These are phyloP conservation scores for Suillus luteus DNA, from an alignment of 768 basidiomycete species.

Conservation along the genomic window DNA sequence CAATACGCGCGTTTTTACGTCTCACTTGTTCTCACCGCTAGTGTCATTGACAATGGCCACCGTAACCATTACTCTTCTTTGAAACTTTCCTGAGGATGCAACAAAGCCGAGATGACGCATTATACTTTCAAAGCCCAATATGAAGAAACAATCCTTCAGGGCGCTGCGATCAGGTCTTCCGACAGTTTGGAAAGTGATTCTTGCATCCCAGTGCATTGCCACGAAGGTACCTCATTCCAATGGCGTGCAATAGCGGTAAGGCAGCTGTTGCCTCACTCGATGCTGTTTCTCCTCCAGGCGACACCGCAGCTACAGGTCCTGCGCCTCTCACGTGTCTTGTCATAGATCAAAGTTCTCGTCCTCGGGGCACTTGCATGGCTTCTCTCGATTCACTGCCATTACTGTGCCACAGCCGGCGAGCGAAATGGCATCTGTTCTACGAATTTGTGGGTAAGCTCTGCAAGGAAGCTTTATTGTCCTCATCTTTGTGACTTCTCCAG, in stretches of 20 bases:
- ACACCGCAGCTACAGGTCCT: background rate
- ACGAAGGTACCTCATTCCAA: background rate
- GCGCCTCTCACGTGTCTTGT: background rate
- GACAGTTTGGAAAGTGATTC: background rate
- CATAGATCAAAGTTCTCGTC: too few species aligned
- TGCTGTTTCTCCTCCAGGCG: background rate
- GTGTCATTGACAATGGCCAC: background rate
- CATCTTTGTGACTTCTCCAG: background rate
- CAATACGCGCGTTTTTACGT: background rate
- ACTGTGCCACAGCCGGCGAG: too few species aligned
- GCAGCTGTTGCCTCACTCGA: background rate
- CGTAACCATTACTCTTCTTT: background rate
- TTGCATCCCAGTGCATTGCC: background rate
- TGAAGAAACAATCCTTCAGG: background rate
- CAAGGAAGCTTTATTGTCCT: background rate
- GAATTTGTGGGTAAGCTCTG: background rate
- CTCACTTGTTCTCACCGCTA: background rate
- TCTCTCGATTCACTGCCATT: background rate
- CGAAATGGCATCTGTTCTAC: background rate
- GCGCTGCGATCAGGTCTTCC: background rate
- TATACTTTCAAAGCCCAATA: background rate
- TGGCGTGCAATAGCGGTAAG: background rate
- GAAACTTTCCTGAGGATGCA: background rate
- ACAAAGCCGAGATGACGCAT: conserved; percentile 1
- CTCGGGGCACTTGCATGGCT: background rate